Percentiles rank a stretch among this genome's conserved stretches.
Conservation (phyloP, 1,139 yeast species). For the Geotrichum phurueaensis region DNA sequence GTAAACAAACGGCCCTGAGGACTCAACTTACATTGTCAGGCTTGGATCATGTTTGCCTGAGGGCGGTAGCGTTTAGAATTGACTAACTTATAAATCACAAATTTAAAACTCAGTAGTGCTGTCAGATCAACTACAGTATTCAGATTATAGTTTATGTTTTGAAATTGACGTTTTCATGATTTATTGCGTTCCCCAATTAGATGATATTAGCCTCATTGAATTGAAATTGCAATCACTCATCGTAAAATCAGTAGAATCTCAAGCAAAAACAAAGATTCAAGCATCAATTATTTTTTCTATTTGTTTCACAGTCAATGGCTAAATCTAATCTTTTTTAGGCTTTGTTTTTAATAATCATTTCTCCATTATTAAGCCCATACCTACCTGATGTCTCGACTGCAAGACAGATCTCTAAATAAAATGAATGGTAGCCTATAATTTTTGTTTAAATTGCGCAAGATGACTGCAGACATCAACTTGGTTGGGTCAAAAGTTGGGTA, state of each 20-base stretch:
- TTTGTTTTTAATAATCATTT: no score
- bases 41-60: no score
- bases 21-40: neutral
- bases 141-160: neutral
- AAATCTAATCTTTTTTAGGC: no score
- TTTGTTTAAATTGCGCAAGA: no score
- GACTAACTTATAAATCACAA: no score
- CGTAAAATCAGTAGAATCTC: neutral
- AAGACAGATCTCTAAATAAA: no score
- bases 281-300: neutral
- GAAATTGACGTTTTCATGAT: neutral
- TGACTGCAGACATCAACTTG: neutral
- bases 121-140: neutral
- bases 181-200: neutral
- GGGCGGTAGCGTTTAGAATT: no score
- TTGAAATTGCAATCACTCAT: neutral
- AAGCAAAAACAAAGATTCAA: neutral
- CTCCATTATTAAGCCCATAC: no score
- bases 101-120: no score
- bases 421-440: no score
- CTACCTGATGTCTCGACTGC: no score
- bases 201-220: neutral
- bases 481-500: neutral
- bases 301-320: neutral
- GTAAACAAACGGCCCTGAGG: neutral